A percentile compares a stretch with the other conserved stretches of the same genome.
Conservation (phyloP, 768 basidiomycete genomes). For the Exsudoporus frostii region DNA sequence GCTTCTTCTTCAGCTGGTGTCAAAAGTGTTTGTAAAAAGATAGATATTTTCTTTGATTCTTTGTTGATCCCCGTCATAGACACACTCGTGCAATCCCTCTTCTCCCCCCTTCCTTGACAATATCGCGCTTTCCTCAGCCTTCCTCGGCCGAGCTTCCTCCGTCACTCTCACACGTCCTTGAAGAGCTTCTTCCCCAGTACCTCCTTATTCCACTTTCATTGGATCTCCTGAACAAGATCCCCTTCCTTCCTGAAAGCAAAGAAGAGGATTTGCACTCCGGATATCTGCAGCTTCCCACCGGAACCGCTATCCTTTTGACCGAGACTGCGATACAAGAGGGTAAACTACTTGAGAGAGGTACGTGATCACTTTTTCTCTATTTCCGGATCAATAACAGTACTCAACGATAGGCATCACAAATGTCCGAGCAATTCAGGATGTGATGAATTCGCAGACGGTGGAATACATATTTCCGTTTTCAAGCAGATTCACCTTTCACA, state of each 20-base stretch:
- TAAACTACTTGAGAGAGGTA: slow-evolving; percentile 50
- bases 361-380: not conserved
- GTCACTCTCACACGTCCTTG: slow-evolving; percentile 51
- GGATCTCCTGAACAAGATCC: slow-evolving; percentile 51
- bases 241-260: slow-evolving; percentile 63
- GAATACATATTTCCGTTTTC: slow-evolving; percentile 73
- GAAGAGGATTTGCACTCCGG: slow-evolving; percentile 75
- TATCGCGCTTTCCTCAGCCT: slow-evolving; percentile 60
- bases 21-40: slow-evolving; percentile 54
- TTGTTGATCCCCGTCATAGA: slow-evolving; percentile 35
- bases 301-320: slow-evolving; percentile 57
- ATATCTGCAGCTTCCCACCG: slow-evolving; percentile 65
- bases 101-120: slow-evolving; percentile 60
- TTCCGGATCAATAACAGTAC: not conserved
- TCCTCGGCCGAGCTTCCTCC: slow-evolving; percentile 34
- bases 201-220: slow-evolving; percentile 60
- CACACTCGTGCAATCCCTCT: slow-evolving; percentile 66
- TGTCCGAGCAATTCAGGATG: slow-evolving; percentile 58
- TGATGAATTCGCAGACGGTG: slow-evolving; percentile 61
- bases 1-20: slow-evolving; percentile 58
- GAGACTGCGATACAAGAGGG: slow-evolving; percentile 72
- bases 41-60: not conserved
- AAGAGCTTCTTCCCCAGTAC: slow-evolving; percentile 56
- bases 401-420: slow-evolving; percentile 53
- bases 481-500: slow-evolving; percentile 66